phyloP scores from a whole-genome alignment of 2,329 filamentous ascomycete species.

The Fusarium papillatum region DNA sequence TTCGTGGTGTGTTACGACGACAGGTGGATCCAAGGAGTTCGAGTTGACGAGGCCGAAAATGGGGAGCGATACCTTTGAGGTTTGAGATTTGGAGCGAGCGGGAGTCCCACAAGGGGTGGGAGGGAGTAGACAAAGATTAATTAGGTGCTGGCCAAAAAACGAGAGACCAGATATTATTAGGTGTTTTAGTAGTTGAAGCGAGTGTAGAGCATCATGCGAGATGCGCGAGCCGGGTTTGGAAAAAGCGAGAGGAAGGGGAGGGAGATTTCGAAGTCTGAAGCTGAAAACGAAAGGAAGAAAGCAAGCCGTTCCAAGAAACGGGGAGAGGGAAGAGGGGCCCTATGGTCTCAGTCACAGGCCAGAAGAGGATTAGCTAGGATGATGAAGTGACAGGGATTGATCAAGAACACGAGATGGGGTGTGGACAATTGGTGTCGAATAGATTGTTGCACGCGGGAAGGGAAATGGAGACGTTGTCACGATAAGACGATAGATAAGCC shows the following conservation, averaged over 20 bases:
- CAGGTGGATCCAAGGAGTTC: slow-evolving; percentile 19
- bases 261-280: slow-evolving; percentile 15
- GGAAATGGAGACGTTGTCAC: slow-evolving; percentile 15
- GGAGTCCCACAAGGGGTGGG: neutral
- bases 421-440: slow-evolving; percentile 31
- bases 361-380: slow-evolving; percentile 35
- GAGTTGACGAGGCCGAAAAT: slow-evolving; percentile 20
- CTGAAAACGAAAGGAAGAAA: slow-evolving; percentile 21
- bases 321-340: slow-evolving; percentile 2
- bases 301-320: slow-evolving; percentile 10
- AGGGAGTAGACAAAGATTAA: neutral
- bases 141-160: slow-evolving; percentile 8
- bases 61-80: slow-evolving; percentile 10
- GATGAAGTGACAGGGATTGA: slow-evolving; percentile 26
- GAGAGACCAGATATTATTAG: slow-evolving; percentile 4
- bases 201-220: slow-evolving; percentile 36
- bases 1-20: slow-evolving; percentile 28
- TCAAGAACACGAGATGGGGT: slow-evolving; percentile 35
- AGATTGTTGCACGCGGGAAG: slow-evolving; percentile 26
- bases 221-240: slow-evolving; percentile 23
- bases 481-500: slow-evolving; percentile 29
- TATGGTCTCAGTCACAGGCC: slow-evolving; percentile 4
- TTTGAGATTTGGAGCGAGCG: slow-evolving; percentile 16
- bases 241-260: slow-evolving; percentile 24
- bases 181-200: slow-evolving; percentile 30